Evolutionary conservation across 768 basidiomycete species (phyloP).

Genomic region (Podaxis rugospora): DNA sequence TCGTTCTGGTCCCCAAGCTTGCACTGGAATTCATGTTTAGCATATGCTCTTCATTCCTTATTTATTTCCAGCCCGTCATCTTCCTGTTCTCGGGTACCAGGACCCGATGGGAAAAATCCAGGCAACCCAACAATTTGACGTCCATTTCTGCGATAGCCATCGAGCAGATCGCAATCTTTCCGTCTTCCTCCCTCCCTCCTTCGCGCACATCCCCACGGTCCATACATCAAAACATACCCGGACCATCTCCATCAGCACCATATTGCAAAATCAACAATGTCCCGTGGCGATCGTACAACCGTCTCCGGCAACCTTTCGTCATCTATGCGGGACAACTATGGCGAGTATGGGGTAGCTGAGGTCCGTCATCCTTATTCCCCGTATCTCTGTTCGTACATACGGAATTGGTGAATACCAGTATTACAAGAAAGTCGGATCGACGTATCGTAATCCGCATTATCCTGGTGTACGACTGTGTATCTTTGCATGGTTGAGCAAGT

Average conservation of each 20-base stretch:
- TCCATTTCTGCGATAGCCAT: no score
- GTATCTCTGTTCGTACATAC: neutral
- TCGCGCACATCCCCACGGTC: no score
- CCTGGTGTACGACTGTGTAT: constrained; percentile 57
- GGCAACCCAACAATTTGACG: no score
- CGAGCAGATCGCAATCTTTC: no score
- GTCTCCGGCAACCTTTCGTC: constrained; percentile 29
- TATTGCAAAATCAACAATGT: constrained; percentile 20
- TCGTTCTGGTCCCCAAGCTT: no score
- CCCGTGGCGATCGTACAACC: constrained; percentile 28
- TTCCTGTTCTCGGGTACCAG: no score
- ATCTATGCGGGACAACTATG: constrained; percentile 38
- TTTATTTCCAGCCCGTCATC: no score
- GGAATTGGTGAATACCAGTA: constrained; percentile 33
- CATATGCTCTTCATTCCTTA: no score
- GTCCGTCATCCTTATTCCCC: constrained; percentile 24
- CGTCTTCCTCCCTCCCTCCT: no score
- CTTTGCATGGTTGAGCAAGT: constrained; percentile 51
- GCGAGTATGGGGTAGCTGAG: constrained; percentile 50
- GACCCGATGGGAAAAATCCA: no score
- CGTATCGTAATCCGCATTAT: constrained; percentile 72
- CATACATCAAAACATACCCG: no score
- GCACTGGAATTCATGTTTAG: no score
- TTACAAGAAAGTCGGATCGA: constrained; percentile 59
- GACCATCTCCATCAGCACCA: neutral